Evolutionary conservation across 495 filamentous ascomycete species (phyloP).

Genomic region (Penicillium salamii): DNA sequence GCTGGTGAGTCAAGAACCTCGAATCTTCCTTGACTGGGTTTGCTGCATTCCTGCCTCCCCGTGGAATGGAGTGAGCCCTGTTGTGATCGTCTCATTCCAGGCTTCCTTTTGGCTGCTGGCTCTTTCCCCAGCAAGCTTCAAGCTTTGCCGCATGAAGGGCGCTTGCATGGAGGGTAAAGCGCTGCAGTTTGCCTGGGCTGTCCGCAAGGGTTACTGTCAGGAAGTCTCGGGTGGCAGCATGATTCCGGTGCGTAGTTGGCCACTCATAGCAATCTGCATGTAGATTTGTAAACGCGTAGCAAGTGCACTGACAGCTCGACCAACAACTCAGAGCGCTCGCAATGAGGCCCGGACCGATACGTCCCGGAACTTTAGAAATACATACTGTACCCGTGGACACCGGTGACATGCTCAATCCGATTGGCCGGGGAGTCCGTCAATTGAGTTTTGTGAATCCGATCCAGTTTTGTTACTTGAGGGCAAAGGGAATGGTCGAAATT

Average conservation of each 20-base stretch:
- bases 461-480: too few relatives aligned
- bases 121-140: too few relatives aligned
- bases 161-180: too few relatives aligned
- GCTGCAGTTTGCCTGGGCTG: not conserved
- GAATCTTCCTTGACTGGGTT: not conserved
- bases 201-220: not conserved
- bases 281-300: not conserved
- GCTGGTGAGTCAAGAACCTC: not conserved
- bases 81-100: not conserved
- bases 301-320: too few relatives aligned
- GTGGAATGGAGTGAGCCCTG: not conserved
- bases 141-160: too few relatives aligned
- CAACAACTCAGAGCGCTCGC: too few relatives aligned
- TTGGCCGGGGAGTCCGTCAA: not conserved
- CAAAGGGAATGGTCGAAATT: too few relatives aligned
- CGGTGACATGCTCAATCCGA: not conserved
- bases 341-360: too few relatives aligned
- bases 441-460: slow-evolving; percentile 1
- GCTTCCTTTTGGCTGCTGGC: not conserved
- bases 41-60: not conserved
- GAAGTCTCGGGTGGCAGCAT: too few relatives aligned
- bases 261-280: not conserved
- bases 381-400: too few relatives aligned
- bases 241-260: too few relatives aligned
- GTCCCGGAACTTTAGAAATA: too few relatives aligned